Percentiles rank a stretch among this genome's conserved stretches.
These are phyloP conservation scores for Hanseniaspora taiwanica DNA, from an alignment of 805 yeast genomes.

Conservation along the genomic window DNA sequence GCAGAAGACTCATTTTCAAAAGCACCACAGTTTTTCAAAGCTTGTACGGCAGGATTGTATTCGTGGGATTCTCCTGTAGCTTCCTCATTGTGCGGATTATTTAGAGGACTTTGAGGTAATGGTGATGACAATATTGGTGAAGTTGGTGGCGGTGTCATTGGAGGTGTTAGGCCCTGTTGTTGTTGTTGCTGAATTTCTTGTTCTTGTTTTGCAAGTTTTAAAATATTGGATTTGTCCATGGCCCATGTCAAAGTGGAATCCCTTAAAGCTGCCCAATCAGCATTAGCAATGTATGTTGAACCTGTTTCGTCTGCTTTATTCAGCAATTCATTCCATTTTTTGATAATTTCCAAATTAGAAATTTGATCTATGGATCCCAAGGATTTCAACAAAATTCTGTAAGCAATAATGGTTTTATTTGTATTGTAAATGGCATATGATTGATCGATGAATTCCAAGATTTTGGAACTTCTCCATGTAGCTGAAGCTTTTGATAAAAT, in stretches of 20 bases:
- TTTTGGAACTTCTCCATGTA: slow-evolving; percentile 53
- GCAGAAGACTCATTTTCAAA: slow-evolving; percentile 14
- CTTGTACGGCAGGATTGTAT: slow-evolving; percentile 26
- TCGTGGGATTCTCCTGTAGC: no score
- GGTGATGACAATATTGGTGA: no score
- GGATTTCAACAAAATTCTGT: slow-evolving; percentile 61
- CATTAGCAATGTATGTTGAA: slow-evolving; percentile 57
- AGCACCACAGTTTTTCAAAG: slow-evolving; percentile 27
- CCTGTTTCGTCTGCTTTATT: slow-evolving; percentile 37
- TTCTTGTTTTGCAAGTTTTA: no score
- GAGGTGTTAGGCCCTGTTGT: slow-evolving; percentile 7
- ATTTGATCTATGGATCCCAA: slow-evolving; percentile 47
- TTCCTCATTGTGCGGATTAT: no score
- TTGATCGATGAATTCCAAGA: slow-evolving; percentile 48
- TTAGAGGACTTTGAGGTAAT: no score
- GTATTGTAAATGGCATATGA: slow-evolving; percentile 47
- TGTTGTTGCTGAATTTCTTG: no score
- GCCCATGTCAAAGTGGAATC: slow-evolving; percentile 48
- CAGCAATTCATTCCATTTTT: slow-evolving; percentile 42
- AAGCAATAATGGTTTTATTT: slow-evolving; percentile 52
- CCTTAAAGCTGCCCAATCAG: slow-evolving; percentile 76
- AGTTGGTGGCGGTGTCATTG: slow-evolving; percentile 6
- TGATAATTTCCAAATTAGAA: slow-evolving; percentile 38
- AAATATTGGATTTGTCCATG: slow-evolving; percentile 11
- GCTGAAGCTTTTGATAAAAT: slow-evolving; percentile 47